phyloP scores from a whole-genome alignment of 495 filamentous ascomycete species.

The Penicillium robsamsonii region DNA sequence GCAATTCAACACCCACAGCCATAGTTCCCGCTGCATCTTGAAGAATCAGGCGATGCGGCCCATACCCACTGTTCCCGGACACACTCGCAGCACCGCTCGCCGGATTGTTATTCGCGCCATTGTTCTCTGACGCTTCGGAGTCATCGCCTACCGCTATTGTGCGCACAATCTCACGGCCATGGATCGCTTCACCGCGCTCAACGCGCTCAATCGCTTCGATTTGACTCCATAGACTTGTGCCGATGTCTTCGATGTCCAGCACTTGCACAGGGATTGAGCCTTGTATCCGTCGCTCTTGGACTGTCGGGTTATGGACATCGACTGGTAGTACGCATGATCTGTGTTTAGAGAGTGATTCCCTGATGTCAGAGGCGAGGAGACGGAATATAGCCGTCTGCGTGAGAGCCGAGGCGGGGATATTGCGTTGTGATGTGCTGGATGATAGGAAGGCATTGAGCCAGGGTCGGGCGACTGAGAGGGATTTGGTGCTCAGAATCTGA shows the following conservation, averaged over 20 bases:
- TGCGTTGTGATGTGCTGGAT: slow-evolving; percentile 37
- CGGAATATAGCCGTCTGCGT: slow-evolving; percentile 78
- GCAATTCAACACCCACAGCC: slow-evolving; percentile 73
- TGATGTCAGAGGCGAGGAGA: slow-evolving; percentile 74
- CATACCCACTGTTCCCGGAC: slow-evolving; percentile 33
- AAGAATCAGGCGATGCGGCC: slow-evolving; percentile 76
- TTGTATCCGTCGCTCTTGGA: slow-evolving; percentile 53
- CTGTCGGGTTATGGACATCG: slow-evolving; percentile 49
- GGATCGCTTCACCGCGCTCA: slow-evolving; percentile 77
- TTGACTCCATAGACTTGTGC: slow-evolving; percentile 74
- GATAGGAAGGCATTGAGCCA: slow-evolving; percentile 47
- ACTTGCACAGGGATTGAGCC: slow-evolving; percentile 75
- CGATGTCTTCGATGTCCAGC: slow-evolving; percentile 78
- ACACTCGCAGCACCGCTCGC: slow-evolving; percentile 16
- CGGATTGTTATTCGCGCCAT: slow-evolving; percentile 13
- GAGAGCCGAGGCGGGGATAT: slow-evolving; percentile 67
- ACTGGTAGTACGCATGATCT: slow-evolving; percentile 56
- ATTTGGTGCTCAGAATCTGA: slow-evolving; percentile 44
- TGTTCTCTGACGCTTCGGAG: slow-evolving; percentile 32
- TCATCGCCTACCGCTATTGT: slow-evolving; percentile 56
- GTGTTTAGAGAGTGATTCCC: slow-evolving; percentile 51
- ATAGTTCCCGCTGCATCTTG: slow-evolving; percentile 74
- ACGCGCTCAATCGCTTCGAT: slow-evolving; percentile 80
- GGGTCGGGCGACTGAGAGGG: slow-evolving; percentile 39
- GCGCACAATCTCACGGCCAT: slow-evolving; percentile 80